Base-by-base conservation (phyloP, 345 rosid genomes). In the Rhizophora apiculata region DNA sequence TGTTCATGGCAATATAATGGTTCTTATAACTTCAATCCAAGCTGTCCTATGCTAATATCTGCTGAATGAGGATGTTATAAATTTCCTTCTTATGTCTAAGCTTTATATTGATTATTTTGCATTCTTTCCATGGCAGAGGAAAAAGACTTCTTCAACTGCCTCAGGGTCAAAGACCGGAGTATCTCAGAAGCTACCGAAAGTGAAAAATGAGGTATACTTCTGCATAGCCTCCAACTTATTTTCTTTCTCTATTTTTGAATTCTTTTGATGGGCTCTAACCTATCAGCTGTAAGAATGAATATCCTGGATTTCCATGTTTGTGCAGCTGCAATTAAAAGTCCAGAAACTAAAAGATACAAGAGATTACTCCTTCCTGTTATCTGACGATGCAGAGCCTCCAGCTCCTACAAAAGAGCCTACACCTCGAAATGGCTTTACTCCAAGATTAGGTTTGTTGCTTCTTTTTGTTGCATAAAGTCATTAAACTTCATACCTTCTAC, bases 361-460 rank as follows among this genome's bases (percentile, higher is more conserved):
- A 78, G 99, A 95, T 75, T 95, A 95, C 82, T 95, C 99, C 24
- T 95, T 92, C 69, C 82, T 95, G 57, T 76, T 87, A 21, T 81
- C 92, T 11, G 94, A 95, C 64, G 96, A 92, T 70, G 88, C 82
- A 8, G 87, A 82, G 54, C 83, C 82, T 69, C 90, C 98, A 65
- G 88, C 82, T 68, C 74, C 89, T 43, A 64, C 80, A n/a, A 88
- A 76, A 73, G 86, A 78, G n/a, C 71, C 89, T 70, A 65, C 72
- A 11, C 56, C 81, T 39, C 84, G 72, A 52, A 78, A 64, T 71
- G 72, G 66, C 69, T 65, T 81, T 27, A 68, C 66, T 74, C 82
- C 81, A 52, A 71, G 58, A 58, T 80, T 84, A 54, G 89, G 96
- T 88, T 69, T 64, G 84, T 63, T 82, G 27, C 37, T 76, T 55